phyloP scores from a whole-genome alignment of 768 basidiomycete species.

The Boletus edulis region DNA sequence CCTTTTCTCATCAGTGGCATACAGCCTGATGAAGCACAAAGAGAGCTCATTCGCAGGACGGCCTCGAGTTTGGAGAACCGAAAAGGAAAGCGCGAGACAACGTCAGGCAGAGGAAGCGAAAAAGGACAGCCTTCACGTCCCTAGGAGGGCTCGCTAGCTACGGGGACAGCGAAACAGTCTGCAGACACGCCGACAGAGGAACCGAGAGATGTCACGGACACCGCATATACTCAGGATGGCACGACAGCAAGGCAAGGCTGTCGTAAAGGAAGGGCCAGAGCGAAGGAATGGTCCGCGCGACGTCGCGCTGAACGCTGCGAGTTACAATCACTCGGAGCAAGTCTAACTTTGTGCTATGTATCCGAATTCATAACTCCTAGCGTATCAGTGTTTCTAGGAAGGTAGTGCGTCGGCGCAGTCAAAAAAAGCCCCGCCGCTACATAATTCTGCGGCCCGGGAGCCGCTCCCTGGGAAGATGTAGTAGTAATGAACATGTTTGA shows the following conservation, averaged over 20 bases:
- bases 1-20: slow-evolving; percentile 6
- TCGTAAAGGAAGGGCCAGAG: slow-evolving; percentile 44
- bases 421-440: no score
- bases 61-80: slow-evolving; percentile 59
- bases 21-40: slow-evolving; percentile 37
- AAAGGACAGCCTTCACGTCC: slow-evolving; percentile 19
- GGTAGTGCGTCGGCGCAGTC: no score
- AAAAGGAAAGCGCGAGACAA: slow-evolving; percentile 45
- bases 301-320: slow-evolving; percentile 33
- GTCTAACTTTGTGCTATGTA: no score
- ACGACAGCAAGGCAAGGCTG: slow-evolving; percentile 11
- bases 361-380: no score
- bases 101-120: slow-evolving; percentile 20
- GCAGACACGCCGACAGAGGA: slow-evolving; percentile 19
- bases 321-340: background rate
- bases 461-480: no score
- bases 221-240: background rate
- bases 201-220: background rate
- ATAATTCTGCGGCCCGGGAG: no score
- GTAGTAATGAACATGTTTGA: no score
- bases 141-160: slow-evolving; percentile 35
- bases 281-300: slow-evolving; percentile 57
- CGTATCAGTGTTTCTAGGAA: no score
- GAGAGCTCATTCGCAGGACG: slow-evolving; percentile 71
- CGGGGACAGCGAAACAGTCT: slow-evolving; percentile 47